Evolutionary conservation across 164 flowering plant genomes (phyloP).

Genomic region (Warburgia ugandensis): DNA sequence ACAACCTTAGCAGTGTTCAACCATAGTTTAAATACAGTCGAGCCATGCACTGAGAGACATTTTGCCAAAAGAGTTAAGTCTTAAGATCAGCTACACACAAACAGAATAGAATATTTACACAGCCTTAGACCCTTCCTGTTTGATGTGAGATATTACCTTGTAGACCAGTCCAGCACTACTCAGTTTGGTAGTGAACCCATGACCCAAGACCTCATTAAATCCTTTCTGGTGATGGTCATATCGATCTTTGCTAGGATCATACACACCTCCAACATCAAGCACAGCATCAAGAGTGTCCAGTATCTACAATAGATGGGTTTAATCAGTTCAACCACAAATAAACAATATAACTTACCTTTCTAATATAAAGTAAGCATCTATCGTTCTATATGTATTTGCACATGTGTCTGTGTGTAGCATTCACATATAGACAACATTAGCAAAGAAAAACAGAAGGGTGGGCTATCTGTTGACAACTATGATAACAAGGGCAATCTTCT

Average conservation of each 20-base stretch:
- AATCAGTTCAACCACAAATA: neutral
- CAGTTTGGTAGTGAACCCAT: constrained; percentile 56
- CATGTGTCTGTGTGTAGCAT: too few species aligned
- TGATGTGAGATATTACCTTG: constrained; percentile 29
- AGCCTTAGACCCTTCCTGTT: neutral
- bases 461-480: too few species aligned
- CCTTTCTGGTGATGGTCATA: constrained; percentile 75
- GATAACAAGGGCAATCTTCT: too few species aligned
- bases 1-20: too few species aligned
- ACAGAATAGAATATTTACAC: neutral
- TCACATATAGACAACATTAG: too few species aligned
- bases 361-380: too few species aligned
- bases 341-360: too few species aligned
- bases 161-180: constrained; percentile 67
- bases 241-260: constrained; percentile 43
- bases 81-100: neutral
- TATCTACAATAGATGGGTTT: constrained; percentile 18
- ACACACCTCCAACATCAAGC: constrained; percentile 67
- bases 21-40: too few species aligned
- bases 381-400: too few species aligned
- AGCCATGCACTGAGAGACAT: too few species aligned
- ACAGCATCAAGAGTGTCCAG: constrained; percentile 63
- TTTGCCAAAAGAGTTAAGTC: too few species aligned
- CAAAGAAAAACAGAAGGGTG: too few species aligned
- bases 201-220: constrained; percentile 52